Evolutionary conservation across 208 protist species (phyloP).

Genomic region (Leishmania lainsoni): DNA sequence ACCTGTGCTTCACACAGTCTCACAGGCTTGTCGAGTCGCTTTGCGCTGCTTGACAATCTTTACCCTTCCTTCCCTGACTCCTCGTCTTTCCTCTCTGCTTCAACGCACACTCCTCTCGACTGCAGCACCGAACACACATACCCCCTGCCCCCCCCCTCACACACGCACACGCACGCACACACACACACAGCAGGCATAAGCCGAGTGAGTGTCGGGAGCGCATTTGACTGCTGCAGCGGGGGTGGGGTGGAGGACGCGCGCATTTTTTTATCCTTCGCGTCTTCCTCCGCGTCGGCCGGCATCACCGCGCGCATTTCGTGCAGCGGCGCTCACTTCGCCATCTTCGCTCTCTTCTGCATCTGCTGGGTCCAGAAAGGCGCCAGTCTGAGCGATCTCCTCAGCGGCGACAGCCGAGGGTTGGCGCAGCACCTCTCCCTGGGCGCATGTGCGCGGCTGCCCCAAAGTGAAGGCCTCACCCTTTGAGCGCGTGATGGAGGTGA

Average conservation of each 20-base stretch:
- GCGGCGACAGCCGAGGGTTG: neutral
- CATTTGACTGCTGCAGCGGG: too few relatives aligned
- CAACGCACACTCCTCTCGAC: neutral
- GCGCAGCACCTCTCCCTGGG: neutral
- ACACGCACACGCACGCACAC: too few relatives aligned
- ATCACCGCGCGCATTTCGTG: neutral
- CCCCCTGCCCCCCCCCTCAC: too few relatives aligned
- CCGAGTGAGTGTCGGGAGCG: too few relatives aligned
- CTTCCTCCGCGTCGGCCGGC: neutral
- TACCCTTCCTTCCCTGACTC: neutral
- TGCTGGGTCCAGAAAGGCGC: too few relatives aligned
- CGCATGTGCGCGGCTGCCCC: too few relatives aligned
- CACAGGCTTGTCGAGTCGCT: neutral
- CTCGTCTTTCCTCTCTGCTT: neutral
- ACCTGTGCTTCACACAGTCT: too few relatives aligned
- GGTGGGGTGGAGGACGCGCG: neutral
- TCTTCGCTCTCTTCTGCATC: too few relatives aligned
- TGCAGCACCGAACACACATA: neutral
- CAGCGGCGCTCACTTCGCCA: neutral
- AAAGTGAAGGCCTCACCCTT: neutral
- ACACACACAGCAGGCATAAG: too few relatives aligned
- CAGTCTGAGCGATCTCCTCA: too few relatives aligned
- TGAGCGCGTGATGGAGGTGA: slow-evolving; percentile 11
- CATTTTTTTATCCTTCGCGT: neutral
- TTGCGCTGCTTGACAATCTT: neutral